Evolutionary conservation across 257 asterid genomes (phyloP).

Genomic region (Capsicum baccatum): DNA sequence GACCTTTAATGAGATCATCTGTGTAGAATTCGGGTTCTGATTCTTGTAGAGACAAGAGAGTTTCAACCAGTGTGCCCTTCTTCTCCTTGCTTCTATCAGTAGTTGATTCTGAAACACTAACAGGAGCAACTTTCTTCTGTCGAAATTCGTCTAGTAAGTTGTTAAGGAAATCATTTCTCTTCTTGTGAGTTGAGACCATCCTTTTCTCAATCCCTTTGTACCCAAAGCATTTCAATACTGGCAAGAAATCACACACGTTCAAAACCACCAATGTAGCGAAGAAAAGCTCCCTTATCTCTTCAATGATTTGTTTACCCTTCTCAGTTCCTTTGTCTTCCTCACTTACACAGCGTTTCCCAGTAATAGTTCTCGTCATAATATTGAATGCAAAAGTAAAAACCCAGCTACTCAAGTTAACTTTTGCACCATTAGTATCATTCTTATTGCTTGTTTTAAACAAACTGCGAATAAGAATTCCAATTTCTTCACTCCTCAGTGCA

Average conservation of each 20-base stretch:
- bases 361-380: conserved; percentile 40
- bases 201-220: conserved; percentile 56
- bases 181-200: conserved; percentile 31
- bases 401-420: conserved; percentile 46
- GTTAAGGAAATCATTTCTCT: conserved; percentile 50
- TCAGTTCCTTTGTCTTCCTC: conserved; percentile 48
- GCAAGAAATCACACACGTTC: conserved; percentile 58
- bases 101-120: neutral
- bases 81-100: neutral
- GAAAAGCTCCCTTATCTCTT: conserved; percentile 38
- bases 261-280: conserved; percentile 18
- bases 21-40: conserved; percentile 43
- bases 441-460: neutral
- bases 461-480: conserved; percentile 31
- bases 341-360: conserved; percentile 44
- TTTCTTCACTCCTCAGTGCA: conserved; percentile 42
- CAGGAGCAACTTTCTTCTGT: neutral
- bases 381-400: conserved; percentile 42
- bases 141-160: conserved; percentile 23
- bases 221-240: conserved; percentile 61
- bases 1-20: conserved; percentile 37
- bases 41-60: conserved; percentile 36
- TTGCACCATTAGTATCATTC: neutral
- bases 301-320: conserved; percentile 40
- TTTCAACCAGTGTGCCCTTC: conserved; percentile 40